Base-by-base conservation (phyloP, 306 rosid genomes). In the Begonia peltatifolia region DNA sequence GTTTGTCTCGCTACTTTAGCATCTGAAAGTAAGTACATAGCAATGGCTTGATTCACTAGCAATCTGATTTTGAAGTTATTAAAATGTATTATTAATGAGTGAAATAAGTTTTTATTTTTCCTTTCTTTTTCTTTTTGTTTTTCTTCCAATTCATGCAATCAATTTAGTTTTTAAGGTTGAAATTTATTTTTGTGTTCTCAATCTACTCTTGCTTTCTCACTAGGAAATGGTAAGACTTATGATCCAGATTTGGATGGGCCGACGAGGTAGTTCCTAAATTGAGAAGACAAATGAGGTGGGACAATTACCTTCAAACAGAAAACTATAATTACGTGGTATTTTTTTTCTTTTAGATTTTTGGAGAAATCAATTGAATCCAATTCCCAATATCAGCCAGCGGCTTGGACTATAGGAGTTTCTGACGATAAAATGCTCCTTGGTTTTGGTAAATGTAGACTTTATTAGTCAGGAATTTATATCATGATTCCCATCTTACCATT, bases 1-100 rank as follows among this genome's bases (percentile, higher is more conserved):
- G 93, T 82, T 42, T 76, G 87, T 54, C 81, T 89, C 18, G 95
- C 93, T 17, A 75, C 82, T 42, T 68, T 84, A 62, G 93, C 93
- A 70, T 82, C 77, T 46, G 76, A 76, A 82, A 89, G 97, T 89
- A 11, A 16, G 35, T 42, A 41, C 42, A 13, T 53, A 47, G 20
- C 41, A n/a, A n/a, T n/a, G n/a, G n/a, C n/a, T n/a, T n/a, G n/a
- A n/a, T n/a, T n/a, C n/a, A n/a, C n/a, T n/a, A n/a, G n/a, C n/a
- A n/a, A n/a, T n/a, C n/a, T n/a, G n/a, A n/a, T n/a, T n/a, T n/a
- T n/a, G n/a, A n/a, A n/a, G n/a, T n/a, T n/a, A n/a, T n/a, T n/a
- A n/a, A n/a, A 2, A 10, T 11, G 12, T 11, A 44, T 30, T 6
- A 30, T 30, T 30, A 30, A 30, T 5, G 0, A 30, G 36, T 30